Evolutionary conservation across 495 filamentous ascomycete species (phyloP).

Genomic region (Hypoxylon cercidicola): DNA sequence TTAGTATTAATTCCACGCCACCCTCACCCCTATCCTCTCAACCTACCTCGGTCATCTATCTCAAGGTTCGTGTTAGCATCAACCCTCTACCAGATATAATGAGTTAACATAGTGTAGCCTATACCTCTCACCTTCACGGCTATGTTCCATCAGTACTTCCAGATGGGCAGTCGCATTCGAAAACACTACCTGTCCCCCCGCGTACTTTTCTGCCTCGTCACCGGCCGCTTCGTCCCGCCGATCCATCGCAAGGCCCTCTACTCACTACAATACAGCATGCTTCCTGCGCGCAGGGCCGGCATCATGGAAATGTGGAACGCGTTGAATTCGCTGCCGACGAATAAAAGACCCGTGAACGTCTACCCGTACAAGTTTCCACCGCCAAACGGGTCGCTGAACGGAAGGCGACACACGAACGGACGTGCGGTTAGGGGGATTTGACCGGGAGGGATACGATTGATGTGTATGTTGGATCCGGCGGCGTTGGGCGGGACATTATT

Average conservation of each 20-base stretch:
- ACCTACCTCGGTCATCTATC: constrained; percentile 77
- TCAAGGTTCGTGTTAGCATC: constrained; percentile 69
- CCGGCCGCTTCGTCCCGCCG: constrained; percentile 88
- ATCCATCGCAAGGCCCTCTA: constrained; percentile 95
- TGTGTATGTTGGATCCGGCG: constrained; percentile 6
- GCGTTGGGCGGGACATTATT: constrained; percentile 22
- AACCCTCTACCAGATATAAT: neutral
- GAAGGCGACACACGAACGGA: constrained; percentile 44
- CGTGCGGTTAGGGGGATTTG: constrained; percentile 33
- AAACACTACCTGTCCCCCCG: constrained; percentile 93
- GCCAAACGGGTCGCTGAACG: constrained; percentile 25
- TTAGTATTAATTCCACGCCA: constrained; percentile 46
- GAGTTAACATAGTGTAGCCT: constrained; percentile 63
- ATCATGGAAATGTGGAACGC: constrained; percentile 87
- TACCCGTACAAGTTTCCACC: constrained; percentile 29
- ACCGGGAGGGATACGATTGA: neutral
- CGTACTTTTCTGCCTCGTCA: constrained; percentile 87
- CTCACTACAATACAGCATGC: constrained; percentile 97
- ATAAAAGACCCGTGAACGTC: constrained; percentile 42
- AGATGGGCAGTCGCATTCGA: constrained; percentile 88
- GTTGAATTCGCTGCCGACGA: constrained; percentile 61
- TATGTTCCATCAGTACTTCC: constrained; percentile 98
- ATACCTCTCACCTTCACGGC: constrained; percentile 88
- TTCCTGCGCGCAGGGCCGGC: constrained; percentile 81
- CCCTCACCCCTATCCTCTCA: constrained; percentile 41